Conservation (phyloP, 1,284 basidiomycete species). For the Marasmius oreades region DNA sequence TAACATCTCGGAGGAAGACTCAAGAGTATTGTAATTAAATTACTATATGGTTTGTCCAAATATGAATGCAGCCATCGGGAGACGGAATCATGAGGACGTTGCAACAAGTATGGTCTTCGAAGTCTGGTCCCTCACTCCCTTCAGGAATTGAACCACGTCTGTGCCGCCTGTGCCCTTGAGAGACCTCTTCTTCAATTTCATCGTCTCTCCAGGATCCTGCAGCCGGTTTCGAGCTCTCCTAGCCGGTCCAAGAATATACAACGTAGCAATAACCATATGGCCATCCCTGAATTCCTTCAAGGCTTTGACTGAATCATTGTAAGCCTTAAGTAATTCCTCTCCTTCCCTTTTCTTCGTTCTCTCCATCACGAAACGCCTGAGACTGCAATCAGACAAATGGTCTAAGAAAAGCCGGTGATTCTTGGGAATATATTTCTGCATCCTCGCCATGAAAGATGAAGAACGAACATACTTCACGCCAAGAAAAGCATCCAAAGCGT, state of each 20-base stretch:
- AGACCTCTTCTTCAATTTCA: slow-evolving; percentile 17
- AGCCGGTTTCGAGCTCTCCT: slow-evolving; percentile 45
- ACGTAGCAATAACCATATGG: slow-evolving; percentile 87
- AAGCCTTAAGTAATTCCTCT: slow-evolving; percentile 48
- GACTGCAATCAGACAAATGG: slow-evolving; percentile 59
- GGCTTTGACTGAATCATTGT: slow-evolving; percentile 69
- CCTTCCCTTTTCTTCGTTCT: slow-evolving; percentile 10
- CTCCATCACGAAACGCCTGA: slow-evolving; percentile 41
- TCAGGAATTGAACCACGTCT: slow-evolving; percentile 74
- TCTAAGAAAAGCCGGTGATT: slow-evolving; percentile 83
- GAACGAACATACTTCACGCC: slow-evolving; percentile 67
- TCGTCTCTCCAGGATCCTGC: slow-evolving; percentile 7
- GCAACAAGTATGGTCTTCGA: slow-evolving; percentile 44
- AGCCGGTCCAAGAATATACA: slow-evolving; percentile 76
- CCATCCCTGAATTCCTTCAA: slow-evolving; percentile 78
- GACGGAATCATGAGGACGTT: no score
- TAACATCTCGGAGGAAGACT: no score
- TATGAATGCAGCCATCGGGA: no score
- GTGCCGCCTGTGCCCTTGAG: slow-evolving; percentile 83
- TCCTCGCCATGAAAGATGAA: slow-evolving; percentile 68
- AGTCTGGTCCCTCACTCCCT: slow-evolving; percentile 72
- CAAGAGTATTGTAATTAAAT: no score
- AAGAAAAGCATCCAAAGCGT: slow-evolving; percentile 87
- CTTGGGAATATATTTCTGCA: slow-evolving; percentile 87
- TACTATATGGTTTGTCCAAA: no score